phyloP scores from a whole-genome alignment of 1,284 basidiomycete species.

The Fistulina hepatica region DNA sequence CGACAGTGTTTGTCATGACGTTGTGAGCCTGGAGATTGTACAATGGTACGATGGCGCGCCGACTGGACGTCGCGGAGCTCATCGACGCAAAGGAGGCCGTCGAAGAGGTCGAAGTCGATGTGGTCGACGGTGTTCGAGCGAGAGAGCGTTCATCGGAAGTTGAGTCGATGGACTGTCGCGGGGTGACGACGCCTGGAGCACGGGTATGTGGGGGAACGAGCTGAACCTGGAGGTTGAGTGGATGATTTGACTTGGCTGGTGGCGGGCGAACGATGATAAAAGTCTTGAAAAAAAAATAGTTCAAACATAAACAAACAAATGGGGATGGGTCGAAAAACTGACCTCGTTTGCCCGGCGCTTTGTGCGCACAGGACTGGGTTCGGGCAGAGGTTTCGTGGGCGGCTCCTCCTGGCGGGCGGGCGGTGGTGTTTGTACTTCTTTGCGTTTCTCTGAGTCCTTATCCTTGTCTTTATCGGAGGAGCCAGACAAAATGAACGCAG shows the following conservation, averaged over 20 bases:
- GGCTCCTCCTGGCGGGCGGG: conserved; percentile 16
- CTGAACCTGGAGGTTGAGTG: conserved; percentile 89
- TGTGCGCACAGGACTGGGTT: conserved; percentile 19
- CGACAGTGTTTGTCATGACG: conserved; percentile 83
- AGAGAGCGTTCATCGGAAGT: conserved; percentile 21
- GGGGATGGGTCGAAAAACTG: conserved; percentile 15
- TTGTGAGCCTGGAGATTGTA: conserved; percentile 93
- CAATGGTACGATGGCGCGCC: conserved; percentile 79
- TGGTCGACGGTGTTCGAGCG: conserved; percentile 29
- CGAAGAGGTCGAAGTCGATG: conserved; percentile 29
- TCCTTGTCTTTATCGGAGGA: conserved; percentile 31
- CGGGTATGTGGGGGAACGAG: conserved; percentile 64
- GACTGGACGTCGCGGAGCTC: conserved; percentile 35
- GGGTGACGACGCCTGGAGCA: conserved; percentile 26
- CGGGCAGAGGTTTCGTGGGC: conserved; percentile 22
- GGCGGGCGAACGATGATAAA: conserved; percentile 82
- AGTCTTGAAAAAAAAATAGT: conserved; percentile 38
- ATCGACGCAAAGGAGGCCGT: conserved; percentile 34
- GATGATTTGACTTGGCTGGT: conserved; percentile 74
- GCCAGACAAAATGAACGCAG: conserved; percentile 32
- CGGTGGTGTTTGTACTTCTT: conserved; percentile 19
- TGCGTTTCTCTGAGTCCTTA: conserved; percentile 16
- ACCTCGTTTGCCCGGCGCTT: conserved; percentile 45
- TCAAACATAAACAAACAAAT: conserved; percentile 5
- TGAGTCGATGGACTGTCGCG: conserved; percentile 23